Base-by-base conservation (phyloP, 1,139 yeast genomes). In the Yamadazyma triangularis region DNA sequence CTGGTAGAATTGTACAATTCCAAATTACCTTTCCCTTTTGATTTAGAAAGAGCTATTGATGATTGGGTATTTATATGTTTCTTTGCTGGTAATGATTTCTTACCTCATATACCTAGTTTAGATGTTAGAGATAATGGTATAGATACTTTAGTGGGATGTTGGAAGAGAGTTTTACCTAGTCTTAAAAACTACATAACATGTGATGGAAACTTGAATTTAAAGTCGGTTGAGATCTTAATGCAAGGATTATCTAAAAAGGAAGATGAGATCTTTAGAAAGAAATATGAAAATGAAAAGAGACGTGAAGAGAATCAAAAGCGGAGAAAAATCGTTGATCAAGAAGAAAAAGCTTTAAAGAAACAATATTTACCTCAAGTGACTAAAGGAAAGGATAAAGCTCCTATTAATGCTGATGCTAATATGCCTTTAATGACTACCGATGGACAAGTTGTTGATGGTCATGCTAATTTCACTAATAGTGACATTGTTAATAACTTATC, bases 1-100 rank as follows among this genome's bases (percentile, higher is more conserved):
- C 86, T 81, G 34, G 77, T 85, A 8, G 99, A 93, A 56, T 67
- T 93, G 33, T 70, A 64, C 37, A 76, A 84, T 18, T 87, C 89
- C 2, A 70, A 80, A 27, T 54, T 82, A 19, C 72, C 87, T 1
- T 82, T 85, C 48, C 73, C 79, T 12, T 88, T 83, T 58, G 96
- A 91, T 52, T 60, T 88, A 38, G 99, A 93, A 59, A 71, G 98
- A 36, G 96, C 97, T 3, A 81, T 93, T 39, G 99, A 93, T 54
- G 99, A 93, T 60, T 93, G 98, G 98, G 89, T 93, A 12, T 93
- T 93, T 46, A 83, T 93, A 89, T 91, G 97, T 71, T 93, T 93
- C 64, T 93, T 93, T 53, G 95, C 91, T 36, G 99, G 99, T 56
- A 93, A 93, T 53, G 99, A 93, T 76, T 93, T 93, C 69, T 68